These are phyloP conservation scores for Gracilariopsis chorda DNA, from an alignment of 23 red algal species.

Conservation along the genomic window DNA sequence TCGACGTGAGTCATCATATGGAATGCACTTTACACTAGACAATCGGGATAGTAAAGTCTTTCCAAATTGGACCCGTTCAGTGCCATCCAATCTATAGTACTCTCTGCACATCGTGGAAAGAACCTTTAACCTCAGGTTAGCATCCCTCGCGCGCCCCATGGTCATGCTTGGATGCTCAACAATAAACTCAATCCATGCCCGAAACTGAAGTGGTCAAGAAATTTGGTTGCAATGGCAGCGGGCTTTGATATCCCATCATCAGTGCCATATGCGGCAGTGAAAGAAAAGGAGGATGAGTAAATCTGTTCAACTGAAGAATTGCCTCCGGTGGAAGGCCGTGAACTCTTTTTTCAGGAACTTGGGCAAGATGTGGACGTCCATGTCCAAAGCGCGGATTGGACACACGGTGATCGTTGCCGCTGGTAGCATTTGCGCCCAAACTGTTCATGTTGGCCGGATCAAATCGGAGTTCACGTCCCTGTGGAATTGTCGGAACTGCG, in stretches of 20 bases:
- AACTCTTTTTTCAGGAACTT: neutral
- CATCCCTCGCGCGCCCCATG: slow-evolving; percentile 3
- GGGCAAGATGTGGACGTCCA: neutral
- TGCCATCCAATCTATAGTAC: neutral
- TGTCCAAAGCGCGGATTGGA: neutral
- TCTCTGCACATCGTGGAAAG: slow-evolving; percentile 18
- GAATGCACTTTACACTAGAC: slow-evolving; percentile 17
- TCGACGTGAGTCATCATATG: neutral
- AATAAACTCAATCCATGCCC: slow-evolving; percentile 25
- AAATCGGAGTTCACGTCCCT: neutral
- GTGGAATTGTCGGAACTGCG: neutral
- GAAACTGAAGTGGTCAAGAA: slow-evolving; percentile 16
- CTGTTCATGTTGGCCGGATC: neutral
- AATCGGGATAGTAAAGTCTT: neutral
- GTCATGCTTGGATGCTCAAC: slow-evolving; percentile 5
- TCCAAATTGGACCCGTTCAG: neutral
- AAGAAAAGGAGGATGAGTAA: neutral
- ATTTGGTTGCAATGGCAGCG: neutral
- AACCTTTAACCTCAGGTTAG: slow-evolving; percentile 8
- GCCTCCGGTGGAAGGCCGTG: neutral
- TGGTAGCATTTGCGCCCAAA: neutral
- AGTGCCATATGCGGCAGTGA: neutral
- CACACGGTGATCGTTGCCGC: neutral
- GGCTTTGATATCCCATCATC: neutral
- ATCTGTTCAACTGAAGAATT: neutral